phyloP scores from a whole-genome alignment of 2,329 filamentous ascomycete species.

The Botryotinia calthae region DNA sequence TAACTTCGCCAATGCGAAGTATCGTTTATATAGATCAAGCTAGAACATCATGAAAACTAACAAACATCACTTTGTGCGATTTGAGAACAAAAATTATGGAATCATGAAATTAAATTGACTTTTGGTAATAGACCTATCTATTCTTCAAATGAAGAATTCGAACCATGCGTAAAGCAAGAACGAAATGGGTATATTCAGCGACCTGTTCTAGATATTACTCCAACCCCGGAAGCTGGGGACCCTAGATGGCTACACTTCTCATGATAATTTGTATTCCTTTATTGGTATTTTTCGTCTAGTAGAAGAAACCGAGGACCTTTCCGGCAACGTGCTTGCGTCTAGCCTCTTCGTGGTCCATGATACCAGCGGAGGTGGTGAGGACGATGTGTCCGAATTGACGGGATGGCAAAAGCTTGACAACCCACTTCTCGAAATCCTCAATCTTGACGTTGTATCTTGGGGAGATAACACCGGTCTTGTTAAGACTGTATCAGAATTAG shows the following conservation, averaged over 20 bases:
- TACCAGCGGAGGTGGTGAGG: constrained; percentile 97
- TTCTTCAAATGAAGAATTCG: constrained; percentile 30
- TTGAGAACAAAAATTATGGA: constrained; percentile 21
- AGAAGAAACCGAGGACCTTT: constrained; percentile 99
- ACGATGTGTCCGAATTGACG: constrained; percentile 99
- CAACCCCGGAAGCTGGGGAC: constrained; percentile 23
- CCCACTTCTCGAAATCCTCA: constrained; percentile 98
- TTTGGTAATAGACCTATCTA: constrained; percentile 39
- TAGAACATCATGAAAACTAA: not conserved
- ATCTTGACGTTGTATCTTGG: constrained; percentile 99
- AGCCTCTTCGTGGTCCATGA: constrained; percentile 99
- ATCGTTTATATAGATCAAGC: not conserved
- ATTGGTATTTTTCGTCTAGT: constrained; percentile 55
- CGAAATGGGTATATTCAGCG: constrained; percentile 35
- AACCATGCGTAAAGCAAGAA: constrained; percentile 30
- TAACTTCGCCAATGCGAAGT: not conserved
- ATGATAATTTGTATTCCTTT: constrained; percentile 36
- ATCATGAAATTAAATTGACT: constrained; percentile 38
- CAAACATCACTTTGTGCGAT: not conserved
- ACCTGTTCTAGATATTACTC: constrained; percentile 26
- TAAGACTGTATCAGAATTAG: constrained; percentile 54
- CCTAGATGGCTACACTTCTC: constrained; percentile 37
- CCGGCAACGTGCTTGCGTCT: constrained; percentile 97
- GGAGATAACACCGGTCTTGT: constrained; percentile 99
- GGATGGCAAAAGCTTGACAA: constrained; percentile 96